These are phyloP conservation scores for Pythium aristosporum DNA, from an alignment of 352 stramenopile genomes.

Conservation along the genomic window DNA sequence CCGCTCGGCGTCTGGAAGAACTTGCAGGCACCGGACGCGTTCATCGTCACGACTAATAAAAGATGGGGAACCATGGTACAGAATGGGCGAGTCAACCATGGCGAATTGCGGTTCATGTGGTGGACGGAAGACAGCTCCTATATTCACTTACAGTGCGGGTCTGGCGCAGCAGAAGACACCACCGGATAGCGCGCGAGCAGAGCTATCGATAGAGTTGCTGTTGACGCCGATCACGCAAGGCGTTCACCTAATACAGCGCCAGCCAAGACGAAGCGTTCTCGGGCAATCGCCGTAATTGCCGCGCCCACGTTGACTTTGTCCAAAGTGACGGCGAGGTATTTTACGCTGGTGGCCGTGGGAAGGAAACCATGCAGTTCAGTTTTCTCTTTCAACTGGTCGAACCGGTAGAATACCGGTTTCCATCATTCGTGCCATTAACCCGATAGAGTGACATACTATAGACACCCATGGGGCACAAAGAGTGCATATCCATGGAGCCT, in stretches of 20 bases:
- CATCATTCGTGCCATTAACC: background rate
- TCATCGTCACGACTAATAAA: conserved; percentile 4
- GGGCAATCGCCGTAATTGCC: background rate
- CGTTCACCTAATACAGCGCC: background rate
- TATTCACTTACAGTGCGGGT: conserved; percentile 15
- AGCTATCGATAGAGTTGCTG: conserved; percentile 5
- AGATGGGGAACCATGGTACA: background rate
- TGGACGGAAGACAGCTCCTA: background rate
- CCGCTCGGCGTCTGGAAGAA: conserved; percentile 75
- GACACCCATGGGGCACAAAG: conserved; percentile 4
- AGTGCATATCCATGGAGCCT: background rate
- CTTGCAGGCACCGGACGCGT: conserved; percentile 38
- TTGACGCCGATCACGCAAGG: background rate
- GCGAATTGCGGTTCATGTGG: background rate
- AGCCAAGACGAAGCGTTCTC: background rate
- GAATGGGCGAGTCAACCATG: background rate
- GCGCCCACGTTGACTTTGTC: conserved; percentile 14
- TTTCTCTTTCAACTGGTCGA: conserved; percentile 6
- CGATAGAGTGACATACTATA: conserved; percentile 3
- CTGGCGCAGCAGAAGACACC: conserved; percentile 6
- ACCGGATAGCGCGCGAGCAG: background rate
- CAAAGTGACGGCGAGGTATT: conserved; percentile 18
- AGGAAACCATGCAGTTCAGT: conserved; percentile 14
- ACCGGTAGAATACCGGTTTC: conserved; percentile 9
- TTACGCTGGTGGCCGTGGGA: conserved; percentile 7